Base-by-base conservation (phyloP, 2,329 filamentous ascomycete genomes). In the Nemania sp. region DNA sequence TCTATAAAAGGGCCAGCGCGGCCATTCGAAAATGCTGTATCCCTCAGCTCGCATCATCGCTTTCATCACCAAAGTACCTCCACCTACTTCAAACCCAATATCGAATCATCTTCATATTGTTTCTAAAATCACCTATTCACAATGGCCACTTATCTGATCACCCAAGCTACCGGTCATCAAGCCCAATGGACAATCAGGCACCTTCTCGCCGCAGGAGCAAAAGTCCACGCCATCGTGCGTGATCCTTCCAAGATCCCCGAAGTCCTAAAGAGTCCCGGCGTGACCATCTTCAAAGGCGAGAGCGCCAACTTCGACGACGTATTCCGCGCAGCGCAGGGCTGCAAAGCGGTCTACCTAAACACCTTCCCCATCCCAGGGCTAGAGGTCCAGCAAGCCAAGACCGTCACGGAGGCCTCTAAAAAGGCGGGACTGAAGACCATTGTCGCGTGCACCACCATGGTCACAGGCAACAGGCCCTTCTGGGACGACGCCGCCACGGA, bases 241-340 rank as follows among this genome's bases (percentile, higher is more conserved):
- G 70, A 81, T 52, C 75, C 73, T 5, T 55, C 76, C n/a, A 79
- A 78, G 26, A 56, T 76, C 3, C 76, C 77, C 0, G 6, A 65
- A 0, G 41, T 73, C 60, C 68, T 81, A 15, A 59, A 75, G 2
- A 24, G 68, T 7, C 70, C 73, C 0, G 70, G 70, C 4, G 73
- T 81, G 43, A 80, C 76, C 0, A 8, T 82, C 22, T 81, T 81
- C 67, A 68, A 81, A 57, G 80, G 79, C 8, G 77, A 80, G 13
- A 80, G 76, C 69, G 71, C 67, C 6, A 74, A 80, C 20, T 71
- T 73, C n/a, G 76, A 80, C 0, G 75, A 71, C 0, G 69, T 82
- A 26, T 72, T 71, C 32, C 41, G 52, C 38, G 80, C 80, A 1
- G 78, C 79, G 0, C 69, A 76, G 26, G 80, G 79, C 35, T 80